These are phyloP conservation scores for Tephrocybe sp. DNA, from an alignment of 768 basidiomycete species.

Conservation along the genomic window DNA sequence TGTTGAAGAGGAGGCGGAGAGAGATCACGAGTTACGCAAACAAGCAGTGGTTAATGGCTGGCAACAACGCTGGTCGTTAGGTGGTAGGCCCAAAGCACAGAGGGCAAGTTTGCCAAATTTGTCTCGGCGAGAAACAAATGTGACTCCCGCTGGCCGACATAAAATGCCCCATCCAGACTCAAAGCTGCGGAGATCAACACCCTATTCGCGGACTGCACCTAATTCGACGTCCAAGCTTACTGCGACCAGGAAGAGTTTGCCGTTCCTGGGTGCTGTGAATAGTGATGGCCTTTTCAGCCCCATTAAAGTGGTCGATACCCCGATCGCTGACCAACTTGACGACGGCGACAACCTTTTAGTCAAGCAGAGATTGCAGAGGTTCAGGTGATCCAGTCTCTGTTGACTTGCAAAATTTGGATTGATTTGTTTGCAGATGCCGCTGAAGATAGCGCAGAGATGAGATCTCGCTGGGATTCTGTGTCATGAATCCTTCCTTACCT, in stretches of 20 bases:
- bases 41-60: conserved; percentile 51
- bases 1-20: conserved; percentile 24
- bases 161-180: conserved; percentile 17
- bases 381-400: background rate
- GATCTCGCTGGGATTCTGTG: too few species aligned
- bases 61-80: conserved; percentile 49
- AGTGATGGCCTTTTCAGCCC: background rate
- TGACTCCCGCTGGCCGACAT: conserved; percentile 41
- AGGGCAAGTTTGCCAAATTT: conserved; percentile 23
- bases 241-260: conserved; percentile 19
- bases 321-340: background rate
- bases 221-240: conserved; percentile 11
- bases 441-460: too few species aligned
- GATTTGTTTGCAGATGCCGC: background rate
- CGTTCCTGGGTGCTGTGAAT: conserved; percentile 18
- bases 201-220: conserved; percentile 17
- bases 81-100: conserved; percentile 33
- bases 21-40: conserved; percentile 26
- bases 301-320: background rate
- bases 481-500: too few species aligned
- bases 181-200: conserved; percentile 10
- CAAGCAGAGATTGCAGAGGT: conserved; percentile 4
- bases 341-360: background rate
- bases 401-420: background rate
- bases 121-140: conserved; percentile 41